Evolutionary conservation across 345 rosid species (phyloP).

Genomic region (Linum lewisii): DNA sequence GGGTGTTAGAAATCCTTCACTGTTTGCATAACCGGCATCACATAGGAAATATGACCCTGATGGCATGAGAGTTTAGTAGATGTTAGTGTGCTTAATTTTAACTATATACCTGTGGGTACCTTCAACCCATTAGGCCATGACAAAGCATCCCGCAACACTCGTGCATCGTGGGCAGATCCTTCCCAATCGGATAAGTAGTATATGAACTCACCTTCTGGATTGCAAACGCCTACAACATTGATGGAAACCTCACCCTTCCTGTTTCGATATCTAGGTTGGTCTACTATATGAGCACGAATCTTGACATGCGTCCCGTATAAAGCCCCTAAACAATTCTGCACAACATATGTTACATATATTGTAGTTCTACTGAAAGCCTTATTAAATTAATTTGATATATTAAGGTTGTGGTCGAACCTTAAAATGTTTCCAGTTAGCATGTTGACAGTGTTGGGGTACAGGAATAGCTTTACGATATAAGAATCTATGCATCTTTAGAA

Average conservation of each 20-base stretch:
- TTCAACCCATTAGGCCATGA: not conserved
- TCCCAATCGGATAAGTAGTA: not conserved
- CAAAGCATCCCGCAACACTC: not conserved
- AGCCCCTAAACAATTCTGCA: not conserved
- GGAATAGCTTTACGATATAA: not conserved
- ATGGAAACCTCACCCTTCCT: not conserved
- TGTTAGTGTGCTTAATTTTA: not conserved
- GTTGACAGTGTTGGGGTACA: not conserved
- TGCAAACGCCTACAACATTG: not conserved
- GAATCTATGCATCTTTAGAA: not conserved
- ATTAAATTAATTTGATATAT: too few species aligned
- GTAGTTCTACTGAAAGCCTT: not conserved
- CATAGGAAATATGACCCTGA: not conserved
- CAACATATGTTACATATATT: too few species aligned
- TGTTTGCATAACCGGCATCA: conserved; percentile 1
- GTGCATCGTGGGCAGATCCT: not conserved
- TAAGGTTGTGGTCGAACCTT: not conserved
- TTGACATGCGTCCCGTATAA: not conserved
- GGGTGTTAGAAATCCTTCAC: not conserved
- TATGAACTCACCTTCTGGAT: not conserved
- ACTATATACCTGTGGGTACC: not conserved
- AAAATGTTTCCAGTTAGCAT: not conserved
- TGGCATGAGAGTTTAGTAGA: too few species aligned
- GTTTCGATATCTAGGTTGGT: not conserved
- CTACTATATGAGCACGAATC: not conserved